Evolutionary conservation across 352 stramenopile species (phyloP), one percentile per base, ranked within the genome.

Genomic region (Sclerospora graminicola): DNA sequence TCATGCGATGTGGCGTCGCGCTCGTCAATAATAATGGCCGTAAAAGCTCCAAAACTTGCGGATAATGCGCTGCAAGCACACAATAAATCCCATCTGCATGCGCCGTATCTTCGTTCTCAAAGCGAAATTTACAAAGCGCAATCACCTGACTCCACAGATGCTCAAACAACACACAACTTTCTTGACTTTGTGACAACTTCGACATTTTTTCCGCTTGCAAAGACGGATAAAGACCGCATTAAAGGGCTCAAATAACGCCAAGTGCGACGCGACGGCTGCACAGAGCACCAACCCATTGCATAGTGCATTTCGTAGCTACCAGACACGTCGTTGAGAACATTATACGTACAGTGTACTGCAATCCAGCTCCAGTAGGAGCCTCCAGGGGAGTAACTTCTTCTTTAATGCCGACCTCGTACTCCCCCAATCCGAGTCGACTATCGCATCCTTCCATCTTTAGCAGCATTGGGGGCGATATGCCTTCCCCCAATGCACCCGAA

Each of bases 251-350:
- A 56, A 2, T 13, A 84, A 47, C n/a, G 47, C 53, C 36, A 86
- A 60, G 28, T 79, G 57, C 14, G 68, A 71, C 26, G 72, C 73
- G 3, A 77, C 67, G 11, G 69, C 63, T n/a, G 75, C 66, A 29
- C 65, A 80, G 8, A 85, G 21, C 14, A 89, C 72, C 14, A 89
- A 72, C 2, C 74, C 78, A 32, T 89, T 89, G 63, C 74, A 42
- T 89, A 87, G 43, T 69, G 51, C 51, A 68, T 54, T 23, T 66
- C 54, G 42, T 69, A 64, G 16, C 19, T 50, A 9, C 45, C n/a
- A n/a, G n/a, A n/a, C n/a, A n/a, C n/a, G n/a, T n/a, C n/a, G n/a
- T n/a, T n/a, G n/a, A n/a, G n/a, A n/a, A n/a, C n/a, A n/a, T n/a
- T n/a, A n/a, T n/a, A n/a, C n/a, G n/a, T n/a, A n/a, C n/a, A n/a